Percentiles rank a stretch among this genome's conserved stretches.
Conservation (phyloP, 2,329 filamentous ascomycete genomes). For the Ceratocystis destructans region DNA sequence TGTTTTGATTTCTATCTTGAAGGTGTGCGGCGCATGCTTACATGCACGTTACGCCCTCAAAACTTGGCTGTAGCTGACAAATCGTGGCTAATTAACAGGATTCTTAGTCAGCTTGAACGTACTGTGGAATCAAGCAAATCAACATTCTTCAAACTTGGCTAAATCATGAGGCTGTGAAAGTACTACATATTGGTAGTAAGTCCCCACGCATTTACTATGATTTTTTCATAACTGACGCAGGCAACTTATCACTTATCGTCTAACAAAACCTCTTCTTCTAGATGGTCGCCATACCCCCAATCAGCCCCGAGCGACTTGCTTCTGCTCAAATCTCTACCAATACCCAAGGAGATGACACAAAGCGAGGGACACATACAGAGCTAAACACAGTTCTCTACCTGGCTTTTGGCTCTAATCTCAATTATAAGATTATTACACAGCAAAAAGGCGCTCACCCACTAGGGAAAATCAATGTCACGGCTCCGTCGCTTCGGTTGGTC, state of each 20-base stretch:
- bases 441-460: conserved; percentile 66
- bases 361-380: conserved; percentile 6
- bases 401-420: conserved; percentile 86
- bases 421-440: conserved; percentile 64
- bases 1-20: too few species aligned
- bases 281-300: conserved; percentile 21
- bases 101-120: not conserved
- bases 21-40: too few species aligned
- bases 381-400: conserved; percentile 55
- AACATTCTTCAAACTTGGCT: not conserved
- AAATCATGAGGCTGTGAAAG: not conserved
- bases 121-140: not conserved
- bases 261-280: not conserved
- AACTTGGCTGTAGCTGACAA: not conserved
- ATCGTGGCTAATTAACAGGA: not conserved
- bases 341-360: conserved; percentile 20
- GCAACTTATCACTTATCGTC: not conserved
- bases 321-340: conserved; percentile 22
- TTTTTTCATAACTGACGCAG: not conserved
- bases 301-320: conserved; percentile 29
- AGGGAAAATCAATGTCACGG: conserved; percentile 66
- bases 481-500: conserved; percentile 61
- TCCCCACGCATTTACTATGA: not conserved
- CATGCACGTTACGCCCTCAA: not conserved
- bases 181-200: not conserved